Evolutionary conservation across 2,329 filamentous ascomycete genomes (phyloP).

Genomic region (Hirsutella thompsonii): DNA sequence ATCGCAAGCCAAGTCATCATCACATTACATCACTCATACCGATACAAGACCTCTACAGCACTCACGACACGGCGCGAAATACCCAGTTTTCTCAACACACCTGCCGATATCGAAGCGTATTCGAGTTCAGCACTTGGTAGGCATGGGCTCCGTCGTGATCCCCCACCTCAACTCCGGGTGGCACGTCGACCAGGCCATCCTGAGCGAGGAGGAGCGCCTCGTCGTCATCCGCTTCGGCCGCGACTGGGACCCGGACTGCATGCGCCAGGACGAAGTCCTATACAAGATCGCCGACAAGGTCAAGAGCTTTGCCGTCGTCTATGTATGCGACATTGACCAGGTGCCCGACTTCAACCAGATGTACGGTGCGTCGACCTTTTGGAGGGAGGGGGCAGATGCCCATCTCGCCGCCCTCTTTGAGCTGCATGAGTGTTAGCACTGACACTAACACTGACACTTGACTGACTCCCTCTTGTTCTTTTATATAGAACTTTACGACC

Average conservation of each 20-base stretch:
- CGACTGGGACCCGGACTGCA: constrained; percentile 65
- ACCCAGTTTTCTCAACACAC: no score
- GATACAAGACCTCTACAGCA: no score
- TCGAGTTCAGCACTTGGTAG: no score
- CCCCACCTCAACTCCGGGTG: constrained; percentile 85
- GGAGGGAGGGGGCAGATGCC: not conserved
- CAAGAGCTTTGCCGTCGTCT: constrained; percentile 87
- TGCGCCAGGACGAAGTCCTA: constrained; percentile 77
- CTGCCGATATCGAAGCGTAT: no score
- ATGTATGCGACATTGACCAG: constrained; percentile 85
- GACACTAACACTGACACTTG: no score
- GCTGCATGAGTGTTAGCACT: no score
- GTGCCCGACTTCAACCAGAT: constrained; percentile 92
- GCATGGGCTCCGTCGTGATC: constrained; percentile 74
- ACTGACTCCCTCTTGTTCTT: no score
- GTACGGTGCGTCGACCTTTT: constrained; percentile 45
- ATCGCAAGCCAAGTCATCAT: no score
- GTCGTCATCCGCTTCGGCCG: constrained; percentile 90
- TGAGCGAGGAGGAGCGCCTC: constrained; percentile 75
- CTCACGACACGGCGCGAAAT: no score
- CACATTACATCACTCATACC: no score
- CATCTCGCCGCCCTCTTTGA: not conserved
- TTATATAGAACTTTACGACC: constrained; percentile 67
- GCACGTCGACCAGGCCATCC: constrained; percentile 97
- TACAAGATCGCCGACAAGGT: constrained; percentile 88